These are phyloP conservation scores for Cercospora berteroae DNA, from an alignment of 2,329 filamentous ascomycete species.

Conservation along the genomic window DNA sequence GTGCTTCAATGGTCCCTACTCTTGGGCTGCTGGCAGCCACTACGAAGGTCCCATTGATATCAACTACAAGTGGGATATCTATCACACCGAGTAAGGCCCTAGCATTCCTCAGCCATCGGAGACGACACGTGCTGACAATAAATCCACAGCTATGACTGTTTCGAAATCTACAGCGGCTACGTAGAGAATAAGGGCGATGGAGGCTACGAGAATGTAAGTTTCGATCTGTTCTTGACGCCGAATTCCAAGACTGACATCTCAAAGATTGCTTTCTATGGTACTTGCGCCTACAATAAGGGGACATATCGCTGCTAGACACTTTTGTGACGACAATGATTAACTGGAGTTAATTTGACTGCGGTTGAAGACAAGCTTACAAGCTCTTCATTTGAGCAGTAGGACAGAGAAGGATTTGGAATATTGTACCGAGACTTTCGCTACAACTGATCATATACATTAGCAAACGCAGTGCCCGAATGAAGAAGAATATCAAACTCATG, in stretches of 20 bases:
- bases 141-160: background rate
- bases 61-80: slow-evolving; percentile 6
- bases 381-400: background rate
- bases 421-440: background rate
- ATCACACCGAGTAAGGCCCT: background rate
- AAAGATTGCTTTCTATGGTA: background rate
- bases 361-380: background rate
- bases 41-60: slow-evolving; percentile 1
- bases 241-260: background rate
- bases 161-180: slow-evolving; percentile 2
- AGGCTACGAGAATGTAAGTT: slow-evolving; percentile 4
- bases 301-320: background rate
- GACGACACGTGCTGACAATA: background rate
- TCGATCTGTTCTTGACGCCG: background rate
- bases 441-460: background rate
- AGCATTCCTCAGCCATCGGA: background rate
- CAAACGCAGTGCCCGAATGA: too few relatives aligned
- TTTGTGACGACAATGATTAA: too few relatives aligned
- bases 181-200: slow-evolving; percentile 1
- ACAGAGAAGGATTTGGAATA: background rate
- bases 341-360: background rate
- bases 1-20: background rate
- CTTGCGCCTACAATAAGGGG: background rate
- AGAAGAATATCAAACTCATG: too few relatives aligned
- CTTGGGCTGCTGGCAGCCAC: background rate